A percentile compares a stretch with the other conserved stretches of the same genome.
Conservation (phyloP, 1,284 basidiomycete genomes). For the Kalmanozyma brasiliensis region DNA sequence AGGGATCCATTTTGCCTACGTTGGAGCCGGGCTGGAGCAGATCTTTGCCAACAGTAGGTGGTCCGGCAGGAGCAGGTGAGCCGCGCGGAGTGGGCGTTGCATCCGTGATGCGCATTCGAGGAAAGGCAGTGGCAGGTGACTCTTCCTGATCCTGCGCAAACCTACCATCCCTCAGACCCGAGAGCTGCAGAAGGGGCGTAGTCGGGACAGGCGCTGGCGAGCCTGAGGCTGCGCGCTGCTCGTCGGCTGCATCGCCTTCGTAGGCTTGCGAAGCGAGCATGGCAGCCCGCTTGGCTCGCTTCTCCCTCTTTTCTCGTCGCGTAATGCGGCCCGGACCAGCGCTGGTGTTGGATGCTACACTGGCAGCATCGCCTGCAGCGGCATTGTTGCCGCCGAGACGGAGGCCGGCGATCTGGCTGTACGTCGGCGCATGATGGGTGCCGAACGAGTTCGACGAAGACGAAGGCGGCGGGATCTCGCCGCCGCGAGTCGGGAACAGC, state of each 20-base stretch:
- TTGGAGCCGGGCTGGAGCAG: conserved; percentile 26
- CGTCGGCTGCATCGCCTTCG: conserved; percentile 15
- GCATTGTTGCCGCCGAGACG: conserved; percentile 22
- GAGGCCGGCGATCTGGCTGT: conserved; percentile 33
- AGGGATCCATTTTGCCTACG: conserved; percentile 3
- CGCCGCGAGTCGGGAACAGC: conserved; percentile 52
- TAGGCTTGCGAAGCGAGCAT: conserved; percentile 26
- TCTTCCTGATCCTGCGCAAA: conserved; percentile 30
- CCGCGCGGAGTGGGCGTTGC: conserved; percentile 54
- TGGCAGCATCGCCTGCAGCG: conserved; percentile 29
- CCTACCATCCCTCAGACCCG: conserved; percentile 21
- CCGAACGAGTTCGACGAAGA: conserved; percentile 24
- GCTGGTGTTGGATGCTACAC: conserved; percentile 39
- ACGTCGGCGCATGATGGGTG: conserved; percentile 23
- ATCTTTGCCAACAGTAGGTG: conserved; percentile 30
- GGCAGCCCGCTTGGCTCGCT: conserved; percentile 49
- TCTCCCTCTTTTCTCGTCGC: conserved; percentile 57
- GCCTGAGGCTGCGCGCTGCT: conserved; percentile 16
- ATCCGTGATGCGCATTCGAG: conserved; percentile 58
- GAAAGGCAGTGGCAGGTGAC: conserved; percentile 56
- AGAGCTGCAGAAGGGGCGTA: conserved; percentile 30
- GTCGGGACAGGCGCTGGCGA: conserved; percentile 38
- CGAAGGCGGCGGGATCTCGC: conserved; percentile 45
- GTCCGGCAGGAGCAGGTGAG: conserved; percentile 45
- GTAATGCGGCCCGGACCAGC: conserved; percentile 54